Conservation (phyloP, 2,329 filamentous ascomycete genomes). For the Venturia pyrina region DNA sequence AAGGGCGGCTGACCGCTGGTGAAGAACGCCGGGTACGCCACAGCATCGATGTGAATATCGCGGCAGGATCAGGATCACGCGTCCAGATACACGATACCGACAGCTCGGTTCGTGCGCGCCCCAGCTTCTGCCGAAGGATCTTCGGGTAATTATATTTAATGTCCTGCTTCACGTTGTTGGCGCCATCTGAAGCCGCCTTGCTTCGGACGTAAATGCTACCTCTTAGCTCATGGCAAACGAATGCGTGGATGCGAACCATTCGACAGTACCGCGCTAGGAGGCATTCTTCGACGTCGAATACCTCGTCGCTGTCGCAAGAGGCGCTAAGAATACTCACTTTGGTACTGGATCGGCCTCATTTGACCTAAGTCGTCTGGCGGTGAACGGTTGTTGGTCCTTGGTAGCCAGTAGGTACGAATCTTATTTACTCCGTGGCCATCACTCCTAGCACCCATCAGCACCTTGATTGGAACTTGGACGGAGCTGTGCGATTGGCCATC, state of each 20-base stretch:
- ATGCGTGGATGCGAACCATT: not conserved
- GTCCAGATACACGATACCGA: not conserved
- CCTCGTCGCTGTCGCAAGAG: not conserved
- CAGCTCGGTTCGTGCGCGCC: not conserved
- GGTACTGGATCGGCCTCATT: too few species aligned
- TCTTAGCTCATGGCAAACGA: not conserved
- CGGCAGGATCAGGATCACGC: not conserved
- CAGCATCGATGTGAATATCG: not conserved
- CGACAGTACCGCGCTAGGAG: not conserved
- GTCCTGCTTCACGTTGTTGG: not conserved
- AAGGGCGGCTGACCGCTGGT: too few species aligned
- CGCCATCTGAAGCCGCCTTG: not conserved
- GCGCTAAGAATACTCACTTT: not conserved
- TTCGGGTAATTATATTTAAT: not conserved
- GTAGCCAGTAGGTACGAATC: too few species aligned
- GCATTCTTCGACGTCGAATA: not conserved
- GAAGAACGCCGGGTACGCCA: not conserved
- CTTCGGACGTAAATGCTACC: not conserved
- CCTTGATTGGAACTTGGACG: too few species aligned
- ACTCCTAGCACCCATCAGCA: too few species aligned
- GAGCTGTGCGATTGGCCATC: not conserved
- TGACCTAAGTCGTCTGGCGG: not conserved
- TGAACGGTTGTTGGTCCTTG: not conserved
- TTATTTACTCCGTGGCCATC: too few species aligned
- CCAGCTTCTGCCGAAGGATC: not conserved